Base-by-base conservation (phyloP, 805 yeast genomes). In the Lipomyces yamadae region DNA sequence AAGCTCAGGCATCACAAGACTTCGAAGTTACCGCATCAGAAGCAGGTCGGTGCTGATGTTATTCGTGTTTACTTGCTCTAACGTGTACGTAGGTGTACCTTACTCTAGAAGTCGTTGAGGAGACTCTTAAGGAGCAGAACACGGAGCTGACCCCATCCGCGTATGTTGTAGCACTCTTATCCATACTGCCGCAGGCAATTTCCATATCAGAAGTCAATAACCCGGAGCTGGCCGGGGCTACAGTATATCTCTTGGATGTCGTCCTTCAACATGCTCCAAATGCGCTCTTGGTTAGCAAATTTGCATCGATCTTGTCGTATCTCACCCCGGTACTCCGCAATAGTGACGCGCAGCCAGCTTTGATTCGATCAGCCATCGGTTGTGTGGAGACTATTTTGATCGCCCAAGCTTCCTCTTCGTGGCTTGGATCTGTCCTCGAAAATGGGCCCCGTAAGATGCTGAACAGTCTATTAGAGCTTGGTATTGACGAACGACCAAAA, bases 51-150 rank as follows among this genome's bases (percentile, higher is more conserved):
- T 30, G 11, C 10, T 0, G 48, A 13, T 42, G 24, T 42, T n/a
- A 50, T 15, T 34, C 62, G 6, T 15, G 8, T n/a, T 42, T 30
- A 35, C n/a, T 33, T 18, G 3, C 3, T 42, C 48, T 42, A 42
- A 42, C 18, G 15, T 6, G 29, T 18, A 4, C 24, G 1, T 37
- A 67, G 67, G 57, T 67, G 4, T 34, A 97, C 7, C 79, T 91
- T 34, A 88, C 94, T 64, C 82, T 95, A 59, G 84, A 89, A 30
- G 97, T 98, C 2, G 93, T 95, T 59, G 99, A 95, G 76, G 97
- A 91, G 72, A 91, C 91, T 72, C 83, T 95, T 56, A 82, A 83
- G 56, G 92, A 87, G 70, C 90, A 88, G 72, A 74, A 74, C 61
- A 85, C 85, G 60, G 82, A 83, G 82, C 63, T 81, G 66, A 82